Percentiles rank a stretch among this genome's conserved stretches.
phyloP scores from a whole-genome alignment of 805 yeast genomes.

The Cyberlindnera euphorbiiphila region DNA sequence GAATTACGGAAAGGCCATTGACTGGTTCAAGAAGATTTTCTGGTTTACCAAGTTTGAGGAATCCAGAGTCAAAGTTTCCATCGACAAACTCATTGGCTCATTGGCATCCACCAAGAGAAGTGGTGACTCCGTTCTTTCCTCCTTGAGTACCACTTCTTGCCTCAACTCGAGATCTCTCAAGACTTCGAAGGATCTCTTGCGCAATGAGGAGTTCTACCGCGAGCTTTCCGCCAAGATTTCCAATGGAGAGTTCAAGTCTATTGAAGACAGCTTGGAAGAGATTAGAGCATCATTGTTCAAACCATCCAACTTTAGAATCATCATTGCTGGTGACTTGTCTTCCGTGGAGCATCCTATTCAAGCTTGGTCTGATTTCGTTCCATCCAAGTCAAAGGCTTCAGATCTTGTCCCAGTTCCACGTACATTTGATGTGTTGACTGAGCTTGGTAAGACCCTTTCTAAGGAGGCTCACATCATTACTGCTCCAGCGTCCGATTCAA shows the following conservation, averaged over 20 bases:
- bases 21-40: conserved; percentile 70
- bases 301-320: conserved; percentile 56
- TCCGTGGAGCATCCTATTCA: conserved; percentile 52
- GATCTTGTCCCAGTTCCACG: conserved; percentile 44
- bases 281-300: conserved; percentile 51
- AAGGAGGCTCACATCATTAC: conserved; percentile 58
- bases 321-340: conserved; percentile 66
- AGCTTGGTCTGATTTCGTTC: conserved; percentile 45
- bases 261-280: conserved; percentile 47
- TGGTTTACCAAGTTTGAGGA: conserved; percentile 69
- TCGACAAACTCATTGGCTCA: conserved; percentile 39
- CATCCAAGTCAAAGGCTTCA: neutral
- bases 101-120: conserved; percentile 39
- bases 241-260: conserved; percentile 45
- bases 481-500: conserved; percentile 82
- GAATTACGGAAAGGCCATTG: conserved; percentile 64
- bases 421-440: conserved; percentile 49
- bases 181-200: conserved; percentile 61
- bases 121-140: conserved; percentile 54
- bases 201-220: conserved; percentile 55
- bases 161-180: conserved; percentile 59
- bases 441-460: conserved; percentile 49
- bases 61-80: conserved; percentile 59
- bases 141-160: conserved; percentile 51
- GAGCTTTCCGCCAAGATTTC: conserved; percentile 46